Base-by-base conservation (phyloP, 495 filamentous ascomycete species). In the Baudoinia panamericana region DNA sequence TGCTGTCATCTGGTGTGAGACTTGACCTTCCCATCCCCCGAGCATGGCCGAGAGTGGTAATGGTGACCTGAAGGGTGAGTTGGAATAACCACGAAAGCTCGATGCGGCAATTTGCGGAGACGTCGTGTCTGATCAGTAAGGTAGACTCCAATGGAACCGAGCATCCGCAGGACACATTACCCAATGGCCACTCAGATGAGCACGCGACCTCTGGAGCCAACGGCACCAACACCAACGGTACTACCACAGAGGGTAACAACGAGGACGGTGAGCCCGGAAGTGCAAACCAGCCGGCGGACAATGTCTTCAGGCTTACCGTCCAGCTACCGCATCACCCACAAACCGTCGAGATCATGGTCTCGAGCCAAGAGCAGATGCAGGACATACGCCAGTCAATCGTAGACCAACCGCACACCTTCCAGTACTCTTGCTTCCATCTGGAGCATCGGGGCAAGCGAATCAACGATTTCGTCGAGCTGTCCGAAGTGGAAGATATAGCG, bases 381-480 rank as follows among this genome's bases (percentile, higher is more conserved):
- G 92, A 99, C 67, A 76, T 99, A 50, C 82, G 92, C 44, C 88
- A 95, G 63, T 90, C 90, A 21, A 80, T 99, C 55, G 80, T 94
- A 60, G 92, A 99, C 60, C 69, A 81, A 33, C 92, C 92, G n/a
- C 70, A 77, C 37, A 87, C 86, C 37, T 80, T 93, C 62, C 86
- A 93, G 62, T 95, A 96, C 66, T 88, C 92, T 28, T 99, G 92
- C 67, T 99, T 99, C 69, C 92, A 96, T 62, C 75, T 99, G 29
- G 86, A 96, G 57, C 75, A 82, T 64, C 74, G 84, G 16, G 80
- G 81, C 39, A 63, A 78, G 53, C 76, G 81, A 30, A 79, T 96
- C 67, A 95, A 95, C 58, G 92, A 99, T 63, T 96, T 87, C 50
- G 66, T 88, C 41, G 84, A 93, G 63, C 67, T 99, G 30, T 90